These are phyloP conservation scores for Metarhizium humberi DNA, from an alignment of 2,329 filamentous ascomycete genomes.

Conservation along the genomic window DNA sequence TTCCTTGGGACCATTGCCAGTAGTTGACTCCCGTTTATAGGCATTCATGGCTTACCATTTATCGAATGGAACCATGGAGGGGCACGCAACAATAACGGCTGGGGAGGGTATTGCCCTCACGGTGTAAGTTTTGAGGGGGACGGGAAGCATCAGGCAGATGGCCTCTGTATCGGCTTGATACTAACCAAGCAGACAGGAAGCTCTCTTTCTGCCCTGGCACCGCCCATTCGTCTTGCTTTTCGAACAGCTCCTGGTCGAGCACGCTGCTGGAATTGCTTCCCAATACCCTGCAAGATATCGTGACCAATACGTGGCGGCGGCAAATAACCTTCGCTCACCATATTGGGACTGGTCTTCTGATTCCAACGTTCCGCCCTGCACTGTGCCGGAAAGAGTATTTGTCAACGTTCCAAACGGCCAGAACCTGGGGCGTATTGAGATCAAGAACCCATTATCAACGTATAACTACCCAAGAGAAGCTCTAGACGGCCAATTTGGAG, in stretches of 20 bases:
- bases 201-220: slow-evolving; percentile 46
- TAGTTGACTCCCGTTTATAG: slow-evolving; percentile 11
- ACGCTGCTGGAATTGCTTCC: slow-evolving; percentile 36
- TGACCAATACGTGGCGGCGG: slow-evolving; percentile 32
- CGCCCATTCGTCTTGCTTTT: slow-evolving; percentile 44
- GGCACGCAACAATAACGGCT: slow-evolving; percentile 15
- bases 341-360: slow-evolving; percentile 47
- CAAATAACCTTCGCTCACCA: slow-evolving; percentile 35
- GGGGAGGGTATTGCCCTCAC: slow-evolving; percentile 37
- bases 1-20: no score
- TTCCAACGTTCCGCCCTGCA: slow-evolving; percentile 32
- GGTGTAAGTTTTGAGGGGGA: slow-evolving; percentile 26
- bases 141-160: background rate
- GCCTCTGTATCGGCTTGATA: background rate
- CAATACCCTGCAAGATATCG: slow-evolving; percentile 28
- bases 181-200: slow-evolving; percentile 26
- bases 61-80: slow-evolving; percentile 34
- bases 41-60: slow-evolving; percentile 33
- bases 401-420: slow-evolving; percentile 32
- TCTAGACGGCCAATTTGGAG: slow-evolving; percentile 27
- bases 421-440: slow-evolving; percentile 17
- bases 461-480: slow-evolving; percentile 37
- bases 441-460: slow-evolving; percentile 43
- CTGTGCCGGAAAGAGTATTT: slow-evolving; percentile 21
- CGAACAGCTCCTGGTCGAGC: slow-evolving; percentile 44